Percentiles rank a stretch among this genome's conserved stretches.
Evolutionary conservation across 2,329 filamentous ascomycete species (phyloP).

Genomic region (Stachybotrys elegans): DNA sequence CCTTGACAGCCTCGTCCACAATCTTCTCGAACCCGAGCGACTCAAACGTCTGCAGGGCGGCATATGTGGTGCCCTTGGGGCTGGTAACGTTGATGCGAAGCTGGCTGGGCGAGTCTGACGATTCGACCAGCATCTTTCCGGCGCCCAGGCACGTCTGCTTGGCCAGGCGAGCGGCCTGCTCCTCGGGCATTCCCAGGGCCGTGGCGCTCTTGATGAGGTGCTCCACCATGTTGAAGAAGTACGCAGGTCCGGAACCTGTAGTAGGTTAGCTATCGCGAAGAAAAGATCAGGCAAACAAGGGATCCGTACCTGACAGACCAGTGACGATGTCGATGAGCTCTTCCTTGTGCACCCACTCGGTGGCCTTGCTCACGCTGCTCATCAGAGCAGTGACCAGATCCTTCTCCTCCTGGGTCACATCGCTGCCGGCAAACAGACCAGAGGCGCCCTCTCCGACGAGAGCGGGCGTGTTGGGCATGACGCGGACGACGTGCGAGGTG

Average conservation of each 20-base stretch:
- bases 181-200: conserved; percentile 37
- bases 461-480: conserved; percentile 50
- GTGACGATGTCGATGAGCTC: conserved; percentile 46
- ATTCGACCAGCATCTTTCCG: conserved; percentile 44
- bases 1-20: conserved; percentile 41
- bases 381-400: conserved; percentile 36
- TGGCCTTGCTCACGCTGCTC: conserved; percentile 39
- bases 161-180: conserved; percentile 44
- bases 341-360: conserved; percentile 46
- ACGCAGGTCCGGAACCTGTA: conserved; percentile 44
- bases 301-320: conserved; percentile 38
- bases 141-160: conserved; percentile 48
- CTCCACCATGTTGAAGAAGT: conserved; percentile 50
- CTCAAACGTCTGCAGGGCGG: conserved; percentile 44
- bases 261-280: background rate
- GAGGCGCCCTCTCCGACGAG: conserved; percentile 46
- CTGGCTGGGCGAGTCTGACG: conserved; percentile 38
- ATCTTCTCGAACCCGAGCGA: conserved; percentile 34
- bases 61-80: conserved; percentile 46
- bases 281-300: background rate
- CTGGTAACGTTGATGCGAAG: conserved; percentile 47
- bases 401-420: conserved; percentile 36
- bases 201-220: conserved; percentile 40
- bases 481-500: conserved; percentile 40
- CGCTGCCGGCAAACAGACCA: conserved; percentile 37